These are phyloP conservation scores for Solanum pinnatisectum DNA, from an alignment of 257 asterid genomes.

Conservation along the genomic window DNA sequence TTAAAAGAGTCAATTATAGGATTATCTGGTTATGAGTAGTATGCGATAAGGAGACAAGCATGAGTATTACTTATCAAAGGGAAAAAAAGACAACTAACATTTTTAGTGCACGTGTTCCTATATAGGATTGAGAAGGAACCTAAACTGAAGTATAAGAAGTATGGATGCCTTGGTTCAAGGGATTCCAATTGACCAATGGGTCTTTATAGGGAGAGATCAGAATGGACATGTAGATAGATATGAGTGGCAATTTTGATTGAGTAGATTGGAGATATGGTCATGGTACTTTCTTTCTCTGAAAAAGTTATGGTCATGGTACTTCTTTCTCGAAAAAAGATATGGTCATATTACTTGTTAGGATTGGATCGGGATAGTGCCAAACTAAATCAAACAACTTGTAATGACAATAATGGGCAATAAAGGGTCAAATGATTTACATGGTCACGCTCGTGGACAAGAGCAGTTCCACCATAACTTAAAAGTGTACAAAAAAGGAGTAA, in stretches of 20 bases:
- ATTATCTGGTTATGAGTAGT: neutral
- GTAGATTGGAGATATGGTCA: neutral
- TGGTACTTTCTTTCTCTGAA: neutral
- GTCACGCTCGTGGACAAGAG: neutral
- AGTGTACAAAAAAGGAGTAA: neutral
- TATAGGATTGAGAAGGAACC: neutral
- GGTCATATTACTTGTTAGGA: neutral
- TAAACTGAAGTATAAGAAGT: neutral
- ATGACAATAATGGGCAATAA: neutral
- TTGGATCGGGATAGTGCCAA: neutral
- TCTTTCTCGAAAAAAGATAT: neutral
- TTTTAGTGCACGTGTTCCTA: neutral
- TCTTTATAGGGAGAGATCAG: neutral
- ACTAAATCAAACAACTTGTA: neutral
- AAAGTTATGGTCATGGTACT: neutral
- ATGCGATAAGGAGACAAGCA: neutral
- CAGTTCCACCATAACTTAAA: neutral
- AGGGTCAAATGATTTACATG: neutral
- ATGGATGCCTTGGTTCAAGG: neutral
- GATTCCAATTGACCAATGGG: neutral
- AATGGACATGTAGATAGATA: neutral
- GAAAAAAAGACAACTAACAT: neutral
- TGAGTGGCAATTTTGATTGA: neutral
- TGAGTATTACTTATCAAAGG: neutral
- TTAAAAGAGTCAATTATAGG: neutral